Evolutionary conservation across 2,329 filamentous ascomycete genomes (phyloP), one percentile per base, ranked within the genome.

Genomic region (Ploettnerulaceae sp.): DNA sequence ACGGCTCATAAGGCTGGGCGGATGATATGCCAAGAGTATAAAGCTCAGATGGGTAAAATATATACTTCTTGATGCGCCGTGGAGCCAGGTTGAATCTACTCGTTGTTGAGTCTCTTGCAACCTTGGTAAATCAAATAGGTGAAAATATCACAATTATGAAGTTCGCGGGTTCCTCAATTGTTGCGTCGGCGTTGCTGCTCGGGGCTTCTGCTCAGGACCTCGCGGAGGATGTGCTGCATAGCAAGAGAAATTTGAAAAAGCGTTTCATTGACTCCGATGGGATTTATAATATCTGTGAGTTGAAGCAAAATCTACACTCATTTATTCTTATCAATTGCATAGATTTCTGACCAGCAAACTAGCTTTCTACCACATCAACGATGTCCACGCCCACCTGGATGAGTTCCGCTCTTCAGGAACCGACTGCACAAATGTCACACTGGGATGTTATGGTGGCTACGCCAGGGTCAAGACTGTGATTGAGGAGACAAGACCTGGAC

Each of bases 361-460:
- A 71, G 69, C 79, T 5, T 82, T 84, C 67, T 83, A 82, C 66
- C 81, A 84, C 62, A 72, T 84, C 69, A 84, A 84, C 59, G 81
- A 84, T 60, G 77, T 84, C 11, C 81, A 84, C 61, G 74, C 81
- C 11, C 81, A 84, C 60, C 68, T 84, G 14, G 80, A 84, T 59
- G 66, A 84, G 62, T 84, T 78, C 64, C 69, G 73, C 21, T 71
- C 73, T 11, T 77, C 76, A 0, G 81, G 81, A 45, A 76, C 77
- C 8, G 79, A 83, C 64, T 84, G 81, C 67, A 74, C 71, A 0
- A 64, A 71, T 20, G 73, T 77, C 0, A 64, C 70, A 41, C 67
- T 69, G 37, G 81, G 79, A 32, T 84, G 81, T 64, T 81, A 72
- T 48, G 81, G 81, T 20, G 81, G 81, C 22, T 84, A 83, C 53